Evolutionary conservation across 2,329 filamentous ascomycete species (phyloP).

Genomic region (Cladosporium sp.): DNA sequence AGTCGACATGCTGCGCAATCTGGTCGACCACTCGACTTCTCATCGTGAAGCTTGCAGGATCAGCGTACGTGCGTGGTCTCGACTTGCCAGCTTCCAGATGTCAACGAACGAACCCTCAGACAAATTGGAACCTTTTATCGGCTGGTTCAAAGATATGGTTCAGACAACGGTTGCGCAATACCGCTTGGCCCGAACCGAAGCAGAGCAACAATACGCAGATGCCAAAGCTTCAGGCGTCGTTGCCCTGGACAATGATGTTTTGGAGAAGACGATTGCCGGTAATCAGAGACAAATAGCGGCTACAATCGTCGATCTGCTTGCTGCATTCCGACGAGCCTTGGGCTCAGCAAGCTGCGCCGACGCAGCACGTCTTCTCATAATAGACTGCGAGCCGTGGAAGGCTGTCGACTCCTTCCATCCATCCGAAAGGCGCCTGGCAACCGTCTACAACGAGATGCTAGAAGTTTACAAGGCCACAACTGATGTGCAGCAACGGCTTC

Average conservation of each 20-base stretch:
- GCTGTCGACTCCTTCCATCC: conserved; percentile 56
- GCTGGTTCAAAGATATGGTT: conserved; percentile 58
- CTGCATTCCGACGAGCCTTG: conserved; percentile 52
- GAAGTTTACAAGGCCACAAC: conserved; percentile 49
- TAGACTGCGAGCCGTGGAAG: conserved; percentile 42
- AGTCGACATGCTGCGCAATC: conserved; percentile 51
- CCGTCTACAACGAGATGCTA: conserved; percentile 51
- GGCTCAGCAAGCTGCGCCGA: conserved; percentile 34
- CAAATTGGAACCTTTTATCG: conserved; percentile 50
- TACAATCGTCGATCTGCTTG: conserved; percentile 54
- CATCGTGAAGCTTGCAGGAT: conserved; percentile 61
- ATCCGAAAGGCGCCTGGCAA: conserved; percentile 40
- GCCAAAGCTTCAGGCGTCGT: conserved; percentile 39
- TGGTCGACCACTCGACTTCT: conserved; percentile 58
- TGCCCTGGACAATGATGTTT: conserved; percentile 46
- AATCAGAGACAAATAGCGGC: conserved; percentile 61
- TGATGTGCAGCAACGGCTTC: conserved; percentile 24
- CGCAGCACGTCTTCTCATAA: conserved; percentile 31
- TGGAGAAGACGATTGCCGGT: conserved; percentile 54
- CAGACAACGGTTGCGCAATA: conserved; percentile 56
- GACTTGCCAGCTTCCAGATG: conserved; percentile 57
- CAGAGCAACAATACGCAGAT: conserved; percentile 53
- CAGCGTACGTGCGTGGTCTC: conserved; percentile 59
- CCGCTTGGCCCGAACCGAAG: conserved; percentile 56
- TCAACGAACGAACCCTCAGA: conserved; percentile 51